Evolutionary conservation across 768 basidiomycete species (phyloP), one percentile per base, ranked within the genome.

Genomic region (Tulasnella sp.): DNA sequence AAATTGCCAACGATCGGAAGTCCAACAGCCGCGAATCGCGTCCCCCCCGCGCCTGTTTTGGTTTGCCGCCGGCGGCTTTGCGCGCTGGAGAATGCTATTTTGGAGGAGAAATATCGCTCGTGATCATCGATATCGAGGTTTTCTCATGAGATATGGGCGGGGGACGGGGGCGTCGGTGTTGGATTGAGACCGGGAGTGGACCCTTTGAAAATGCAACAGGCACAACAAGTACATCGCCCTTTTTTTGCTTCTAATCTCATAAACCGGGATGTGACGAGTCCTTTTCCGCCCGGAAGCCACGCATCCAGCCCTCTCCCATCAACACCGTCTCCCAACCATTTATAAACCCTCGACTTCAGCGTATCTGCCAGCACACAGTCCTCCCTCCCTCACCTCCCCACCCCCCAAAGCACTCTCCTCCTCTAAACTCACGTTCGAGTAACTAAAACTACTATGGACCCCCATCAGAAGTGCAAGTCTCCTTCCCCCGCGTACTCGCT

Each of bases 401-500:
- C 9, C 15, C 58, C 0, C 5, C 58, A 1, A 5, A n/a, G 5
- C 31, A 15, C 58, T 34, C 15, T 14, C 29, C 29, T 3, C 58
- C 25, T 3, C 54, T 3, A n/a, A 58, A 64, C 25, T 49, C 49
- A 49, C 49, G 29, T 58, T 25, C 54, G 25, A 58, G n/a, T 58
- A 58, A 64, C 58, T 15, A 49, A 49, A 49, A 64, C 17, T 39
- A 15, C n/a, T 19, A 70, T 70, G 69, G 80, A 81, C 73, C 78
- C 77, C 1, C 76, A 78, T 25, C 77, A 71, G 49, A 79, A 79
- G n/a, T 79, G 79, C 15, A 45, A 38, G 8, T 74, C 79, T 37
- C 74, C 79, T 25, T 78, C 79, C 37, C 81, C 81, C 2, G 67
- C 78, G 76, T 81, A 77, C 67, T 77, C 78, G 19, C 67, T 79